phyloP scores from a whole-genome alignment of 805 yeast species.

The Wickerhamomyces subpelliculosus region DNA sequence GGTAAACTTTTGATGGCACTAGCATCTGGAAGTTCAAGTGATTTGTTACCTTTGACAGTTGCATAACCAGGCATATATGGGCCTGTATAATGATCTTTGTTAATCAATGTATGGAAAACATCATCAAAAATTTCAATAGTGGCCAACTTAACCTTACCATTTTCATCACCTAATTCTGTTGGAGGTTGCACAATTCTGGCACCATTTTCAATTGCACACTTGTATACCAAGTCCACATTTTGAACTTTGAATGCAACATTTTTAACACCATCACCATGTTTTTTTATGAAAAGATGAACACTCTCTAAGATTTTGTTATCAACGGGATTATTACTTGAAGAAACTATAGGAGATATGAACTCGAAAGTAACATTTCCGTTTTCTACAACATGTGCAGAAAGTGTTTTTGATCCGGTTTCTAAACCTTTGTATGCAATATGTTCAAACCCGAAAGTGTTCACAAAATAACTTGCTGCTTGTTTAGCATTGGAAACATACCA shows the following conservation, averaged over 20 bases:
- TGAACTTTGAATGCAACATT: slow-evolving; percentile 65
- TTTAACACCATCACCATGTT: slow-evolving; percentile 77
- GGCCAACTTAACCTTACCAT: slow-evolving; percentile 50
- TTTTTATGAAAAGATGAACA: slow-evolving; percentile 38
- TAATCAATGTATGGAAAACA: slow-evolving; percentile 61
- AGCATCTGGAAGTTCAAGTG: slow-evolving; percentile 3
- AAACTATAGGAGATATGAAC: slow-evolving; percentile 32
- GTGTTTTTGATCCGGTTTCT: slow-evolving; percentile 54
- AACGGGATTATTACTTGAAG: slow-evolving; percentile 13
- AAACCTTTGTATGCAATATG: slow-evolving; percentile 59
- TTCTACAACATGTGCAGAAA: slow-evolving; percentile 52
- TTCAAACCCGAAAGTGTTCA: slow-evolving; percentile 53
- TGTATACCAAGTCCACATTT: slow-evolving; percentile 38
- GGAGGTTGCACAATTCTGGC: slow-evolving; percentile 35
- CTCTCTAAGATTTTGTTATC: slow-evolving; percentile 21
- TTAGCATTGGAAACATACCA: slow-evolving; percentile 72
- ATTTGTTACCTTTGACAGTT: slow-evolving; percentile 1
- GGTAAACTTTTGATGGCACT: slow-evolving; percentile 18
- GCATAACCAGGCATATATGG: slow-evolving; percentile 46
- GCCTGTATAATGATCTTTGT: slow-evolving; percentile 30
- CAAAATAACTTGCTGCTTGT: slow-evolving; percentile 49
- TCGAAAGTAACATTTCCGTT: slow-evolving; percentile 49
- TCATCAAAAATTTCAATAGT: slow-evolving; percentile 51
- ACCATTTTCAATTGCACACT: slow-evolving; percentile 44
- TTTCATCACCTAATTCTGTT: slow-evolving; percentile 28